Conservation (phyloP, 306 rosid genomes). For the Inga leiocalycina region DNA sequence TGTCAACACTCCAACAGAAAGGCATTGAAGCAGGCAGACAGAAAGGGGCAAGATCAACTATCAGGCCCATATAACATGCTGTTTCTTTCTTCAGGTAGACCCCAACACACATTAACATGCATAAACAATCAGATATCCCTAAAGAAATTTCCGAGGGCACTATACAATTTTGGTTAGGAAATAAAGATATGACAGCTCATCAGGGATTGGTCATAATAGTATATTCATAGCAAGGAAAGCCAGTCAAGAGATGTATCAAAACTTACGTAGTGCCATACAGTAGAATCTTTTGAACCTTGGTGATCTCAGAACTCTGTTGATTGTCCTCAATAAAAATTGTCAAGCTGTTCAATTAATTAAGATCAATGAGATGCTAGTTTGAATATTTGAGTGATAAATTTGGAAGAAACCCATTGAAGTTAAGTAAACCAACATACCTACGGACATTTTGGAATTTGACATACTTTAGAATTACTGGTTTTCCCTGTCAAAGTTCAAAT, state of each 20-base stretch:
- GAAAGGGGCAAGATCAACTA: neutral
- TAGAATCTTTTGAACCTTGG: constrained; percentile 83
- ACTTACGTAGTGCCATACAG: constrained; percentile 92
- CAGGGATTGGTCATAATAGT: neutral
- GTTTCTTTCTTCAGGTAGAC: constrained; percentile 27
- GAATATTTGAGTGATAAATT: constrained; percentile 3
- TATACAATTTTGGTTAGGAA: constrained; percentile 8
- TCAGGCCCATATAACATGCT: constrained; percentile 8
- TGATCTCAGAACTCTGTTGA: constrained; percentile 74
- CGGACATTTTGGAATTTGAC: constrained; percentile 98
- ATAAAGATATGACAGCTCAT: constrained; percentile 7
- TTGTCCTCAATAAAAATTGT: constrained; percentile 92
- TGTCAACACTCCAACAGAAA: constrained; percentile 1
- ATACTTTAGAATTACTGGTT: constrained; percentile 75
- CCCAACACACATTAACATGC: neutral
- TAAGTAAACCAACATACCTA: constrained; percentile 54
- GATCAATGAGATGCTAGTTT: constrained; percentile 22
- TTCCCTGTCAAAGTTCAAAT: constrained; percentile 62
- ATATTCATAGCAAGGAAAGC: neutral
- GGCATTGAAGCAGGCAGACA: neutral
- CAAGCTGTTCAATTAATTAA: constrained; percentile 67
- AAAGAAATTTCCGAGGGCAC: neutral
- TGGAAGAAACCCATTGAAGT: constrained; percentile 18
- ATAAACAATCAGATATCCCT: constrained; percentile 9
- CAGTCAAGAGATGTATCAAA: constrained; percentile 8